Base-by-base conservation (phyloP, 2,329 filamentous ascomycete genomes). In the Claviceps citrina region DNA sequence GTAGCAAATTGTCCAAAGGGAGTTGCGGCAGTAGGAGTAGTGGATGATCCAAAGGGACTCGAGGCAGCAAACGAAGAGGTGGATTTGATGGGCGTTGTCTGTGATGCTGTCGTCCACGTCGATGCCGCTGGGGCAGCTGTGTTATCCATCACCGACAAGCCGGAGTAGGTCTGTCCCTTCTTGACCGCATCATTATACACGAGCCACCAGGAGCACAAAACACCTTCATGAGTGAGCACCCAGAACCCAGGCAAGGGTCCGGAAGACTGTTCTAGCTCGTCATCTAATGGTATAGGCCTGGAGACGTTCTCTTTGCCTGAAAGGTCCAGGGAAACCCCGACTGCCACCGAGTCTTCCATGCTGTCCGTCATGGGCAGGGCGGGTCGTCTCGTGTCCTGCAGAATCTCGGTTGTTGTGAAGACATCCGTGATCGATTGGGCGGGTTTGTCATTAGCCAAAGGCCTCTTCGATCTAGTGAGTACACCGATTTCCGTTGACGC, bases 171-270 rank as follows among this genome's bases (percentile, higher is more conserved):
- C 6, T 74, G 76, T 3, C 78, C 78, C 49, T 79, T 67, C 43
- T 79, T 75, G 45, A 98, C 78, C 2, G 89, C 86, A 31, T 93
- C 85, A 27, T 81, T 76, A 61, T 95, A 95, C 16, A 96, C 73
- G 32, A 96, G 63, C 84, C 89, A 95, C 86, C 89, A 98, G 10
- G 78, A 72, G 34, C 76, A 77, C 13, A 98, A 66, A 8, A 93
- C 64, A 47, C 91, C 91, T 52, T 95, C 84, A 48, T 94, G 80
- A 44, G 93, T 96, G 13, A 98, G 66, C 24, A 85, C 71, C 69
- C 91, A 80, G 31, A 94, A 67, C 9, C 79, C 84, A 5, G 91
- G 91, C 7, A 96, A 62, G 10, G 91, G 89, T 1, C 76, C 78
- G 0, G 79, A 71, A 4, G 86, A 93, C 51, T 87, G 73, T 25